A percentile compares a stretch with the other conserved stretches of the same genome.
Conservation (phyloP, 23 red algal genomes). For the Gracilaria gracilis region DNA sequence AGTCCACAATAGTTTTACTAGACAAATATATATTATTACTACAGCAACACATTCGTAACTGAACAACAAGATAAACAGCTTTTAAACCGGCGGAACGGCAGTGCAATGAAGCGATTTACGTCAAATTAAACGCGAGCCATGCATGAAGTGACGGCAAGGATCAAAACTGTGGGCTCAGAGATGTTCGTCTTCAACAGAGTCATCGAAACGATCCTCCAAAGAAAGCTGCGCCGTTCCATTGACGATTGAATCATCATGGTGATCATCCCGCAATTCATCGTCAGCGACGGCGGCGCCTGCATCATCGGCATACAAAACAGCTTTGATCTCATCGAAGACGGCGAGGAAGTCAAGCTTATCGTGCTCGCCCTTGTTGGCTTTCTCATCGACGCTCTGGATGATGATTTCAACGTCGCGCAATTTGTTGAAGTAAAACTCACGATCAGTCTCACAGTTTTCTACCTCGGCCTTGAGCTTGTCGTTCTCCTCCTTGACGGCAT, state of each 20-base stretch:
- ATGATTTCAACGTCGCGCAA: constrained; percentile 91
- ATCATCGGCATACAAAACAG: constrained; percentile 68
- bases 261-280: constrained; percentile 24
- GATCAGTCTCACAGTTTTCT: constrained; percentile 78
- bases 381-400: constrained; percentile 74
- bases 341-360: constrained; percentile 18
- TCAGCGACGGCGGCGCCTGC: constrained; percentile 9
- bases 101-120: no score
- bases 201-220: constrained; percentile 8
- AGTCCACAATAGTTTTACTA: neutral
- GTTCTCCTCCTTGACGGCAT: constrained; percentile 57
- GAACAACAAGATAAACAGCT: neutral
- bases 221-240: neutral
- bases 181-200: neutral
- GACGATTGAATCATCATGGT: neutral
- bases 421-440: constrained; percentile 97
- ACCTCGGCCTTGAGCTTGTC: constrained; percentile 63
- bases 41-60: neutral
- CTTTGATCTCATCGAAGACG: constrained; percentile 56
- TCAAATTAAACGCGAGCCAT: neutral
- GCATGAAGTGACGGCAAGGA: neutral
- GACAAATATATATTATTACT: neutral
- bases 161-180: neutral
- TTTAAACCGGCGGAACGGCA: no score
- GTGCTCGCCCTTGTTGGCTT: constrained; percentile 16